Base-by-base conservation (phyloP, 306 rosid species). In the Corylus heterophylla region DNA sequence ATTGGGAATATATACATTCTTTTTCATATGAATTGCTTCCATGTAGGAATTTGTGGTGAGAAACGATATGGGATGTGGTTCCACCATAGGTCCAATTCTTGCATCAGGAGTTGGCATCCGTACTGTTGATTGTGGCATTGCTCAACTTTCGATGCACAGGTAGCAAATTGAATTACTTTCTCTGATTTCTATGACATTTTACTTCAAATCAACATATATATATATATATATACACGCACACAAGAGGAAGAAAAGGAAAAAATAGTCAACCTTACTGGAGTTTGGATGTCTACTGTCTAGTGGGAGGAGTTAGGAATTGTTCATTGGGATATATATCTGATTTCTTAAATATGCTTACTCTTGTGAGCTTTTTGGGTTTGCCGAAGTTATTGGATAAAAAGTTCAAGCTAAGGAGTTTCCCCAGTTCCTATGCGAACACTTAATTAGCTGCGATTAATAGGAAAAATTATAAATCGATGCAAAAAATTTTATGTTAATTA, bases 131-230 rank as follows among this genome's bases (percentile, higher is more conserved):
- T 95, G 98, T 81, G 98, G 98, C 73, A 92, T 95, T 83, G 86
- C 98, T 80, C 98, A 95, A 84, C 98, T 95, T 71, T 95, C 98
- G 63, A 95, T 95, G 98, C 98, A 92, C 92, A 95, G 98, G 98
- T 95, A 92, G 79, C 66, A 74, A 67, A 71, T 78, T 39, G 2
- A 59, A 73, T 72, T 39, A 52, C 74, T 20, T 73, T n/a, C 56
- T 13, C 49, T 18, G 4, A 52, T 74, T 63, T 29, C 18, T 12
- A 20, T 22, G 35, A 2, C 35, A 31, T 31, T 31, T 31, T 31
- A 35, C 35, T 54, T 18, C 7, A 42, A 5, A 42, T 42, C 1
- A 10, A 49, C 3, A 49, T 2, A 49, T 49, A 10, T 12, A 48
- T 49, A 10, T 12, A 48, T 48, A 3, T 22, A 20, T 2, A 8